phyloP scores from a whole-genome alignment of 208 protist species.

The Angomonas deanei region DNA sequence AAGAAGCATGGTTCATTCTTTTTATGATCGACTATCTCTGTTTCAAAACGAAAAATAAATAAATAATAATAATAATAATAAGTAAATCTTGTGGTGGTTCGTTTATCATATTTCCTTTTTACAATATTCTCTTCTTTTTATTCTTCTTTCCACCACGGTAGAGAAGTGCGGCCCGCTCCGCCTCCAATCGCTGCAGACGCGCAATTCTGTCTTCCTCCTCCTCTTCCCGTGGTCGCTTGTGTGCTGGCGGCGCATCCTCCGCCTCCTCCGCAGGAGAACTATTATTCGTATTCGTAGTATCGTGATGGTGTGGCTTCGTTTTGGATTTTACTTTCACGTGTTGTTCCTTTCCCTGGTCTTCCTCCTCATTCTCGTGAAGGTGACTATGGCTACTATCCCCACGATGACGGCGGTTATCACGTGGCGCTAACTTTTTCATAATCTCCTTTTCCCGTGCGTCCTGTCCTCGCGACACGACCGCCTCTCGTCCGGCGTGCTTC shows the following conservation, averaged over 20 bases:
- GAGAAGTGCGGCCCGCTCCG: background rate
- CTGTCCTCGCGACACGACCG: no score
- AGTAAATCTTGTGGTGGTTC: no score
- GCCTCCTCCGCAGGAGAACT: background rate
- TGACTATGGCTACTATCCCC: background rate
- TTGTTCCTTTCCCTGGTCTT: background rate
- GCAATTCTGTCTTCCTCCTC: background rate
- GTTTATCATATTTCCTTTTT: no score
- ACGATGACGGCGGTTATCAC: background rate
- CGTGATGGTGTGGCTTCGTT: background rate
- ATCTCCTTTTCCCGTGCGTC: no score
- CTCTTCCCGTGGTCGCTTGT: background rate
- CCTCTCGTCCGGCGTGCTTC: constrained; percentile 15
- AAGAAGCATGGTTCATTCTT: no score
- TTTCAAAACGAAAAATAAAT: background rate
- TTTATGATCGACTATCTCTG: no score
- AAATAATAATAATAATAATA: background rate
- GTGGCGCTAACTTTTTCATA: no score
- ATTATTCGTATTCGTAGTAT: background rate
- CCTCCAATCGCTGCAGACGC: background rate
- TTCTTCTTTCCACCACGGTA: background rate
- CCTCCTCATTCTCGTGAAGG: background rate
- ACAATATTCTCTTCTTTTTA: background rate
- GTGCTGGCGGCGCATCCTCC: background rate
- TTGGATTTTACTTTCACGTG: no score